Percentiles rank a stretch among this genome's conserved stretches.
phyloP scores from a whole-genome alignment of 2,329 filamentous ascomycete species.

The Talaromyces sp. region DNA sequence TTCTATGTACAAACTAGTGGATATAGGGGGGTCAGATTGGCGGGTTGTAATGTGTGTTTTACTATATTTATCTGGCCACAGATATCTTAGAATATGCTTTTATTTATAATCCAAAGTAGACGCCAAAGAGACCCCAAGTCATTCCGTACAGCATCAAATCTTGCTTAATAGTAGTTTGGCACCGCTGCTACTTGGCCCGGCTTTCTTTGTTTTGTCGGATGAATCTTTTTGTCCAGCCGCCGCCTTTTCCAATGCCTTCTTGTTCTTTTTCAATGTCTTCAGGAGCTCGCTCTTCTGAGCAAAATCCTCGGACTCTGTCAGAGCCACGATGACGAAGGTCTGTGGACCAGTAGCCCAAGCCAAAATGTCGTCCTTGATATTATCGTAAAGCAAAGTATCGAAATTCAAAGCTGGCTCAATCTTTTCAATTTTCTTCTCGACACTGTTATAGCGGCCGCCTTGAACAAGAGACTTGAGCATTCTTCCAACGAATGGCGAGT shows the following conservation, averaged over 20 bases:
- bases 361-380: conserved; percentile 70
- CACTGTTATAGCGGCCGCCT: conserved; percentile 79
- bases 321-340: conserved; percentile 78
- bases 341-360: conserved; percentile 83
- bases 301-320: conserved; percentile 74
- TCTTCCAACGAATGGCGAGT: conserved; percentile 65
- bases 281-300: conserved; percentile 63
- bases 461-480: conserved; percentile 90
- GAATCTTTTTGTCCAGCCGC: conserved; percentile 53
- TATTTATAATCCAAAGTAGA: background rate
- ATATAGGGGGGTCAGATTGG: too few species aligned
- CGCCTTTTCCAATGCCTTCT: conserved; percentile 62
- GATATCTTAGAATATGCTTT: conserved; percentile 5
- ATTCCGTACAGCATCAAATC: conserved; percentile 24
- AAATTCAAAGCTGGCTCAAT: conserved; percentile 77
- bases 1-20: conserved; percentile 10
- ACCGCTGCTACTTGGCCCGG: conserved; percentile 45
- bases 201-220: conserved; percentile 40
- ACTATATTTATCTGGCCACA: too few species aligned
- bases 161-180: conserved; percentile 40
- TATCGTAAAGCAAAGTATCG: conserved; percentile 72
- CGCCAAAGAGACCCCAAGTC: background rate
- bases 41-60: too few species aligned
- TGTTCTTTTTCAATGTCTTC: conserved; percentile 68
- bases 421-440: conserved; percentile 65